phyloP scores from a whole-genome alignment of 2,329 filamentous ascomycete genomes.

The Endoconidiophora polonica region DNA sequence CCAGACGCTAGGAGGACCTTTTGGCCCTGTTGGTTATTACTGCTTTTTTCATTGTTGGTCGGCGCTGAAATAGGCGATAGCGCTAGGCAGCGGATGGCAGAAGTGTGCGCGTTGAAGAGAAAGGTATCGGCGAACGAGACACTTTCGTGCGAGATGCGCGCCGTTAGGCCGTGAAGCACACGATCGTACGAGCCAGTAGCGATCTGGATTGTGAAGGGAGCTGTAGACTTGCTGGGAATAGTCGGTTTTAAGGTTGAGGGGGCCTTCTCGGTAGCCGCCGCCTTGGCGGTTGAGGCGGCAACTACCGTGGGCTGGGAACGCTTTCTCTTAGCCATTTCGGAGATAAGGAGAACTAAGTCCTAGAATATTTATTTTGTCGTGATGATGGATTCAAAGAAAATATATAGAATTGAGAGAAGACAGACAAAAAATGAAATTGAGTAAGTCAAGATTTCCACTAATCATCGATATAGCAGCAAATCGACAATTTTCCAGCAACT shows the following conservation, averaged over 20 bases:
- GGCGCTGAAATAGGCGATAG: conserved; percentile 59
- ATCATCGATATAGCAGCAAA: background rate
- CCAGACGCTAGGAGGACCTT: conserved; percentile 84
- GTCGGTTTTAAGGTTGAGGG: background rate
- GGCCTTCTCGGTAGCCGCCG: conserved; percentile 19
- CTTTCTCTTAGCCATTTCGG: conserved; percentile 33
- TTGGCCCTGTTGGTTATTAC: conserved; percentile 34
- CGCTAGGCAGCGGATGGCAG: conserved; percentile 76
- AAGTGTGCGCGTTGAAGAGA: conserved; percentile 84
- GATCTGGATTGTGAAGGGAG: conserved; percentile 57
- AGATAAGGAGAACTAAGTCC: background rate
- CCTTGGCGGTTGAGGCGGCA: conserved; percentile 16
- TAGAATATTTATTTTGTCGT: no score
- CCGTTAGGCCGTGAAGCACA: conserved; percentile 76
- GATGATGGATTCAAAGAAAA: background rate
- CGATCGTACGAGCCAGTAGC: conserved; percentile 89
- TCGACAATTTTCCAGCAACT: background rate
- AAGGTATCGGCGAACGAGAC: conserved; percentile 79
- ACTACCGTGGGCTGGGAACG: conserved; percentile 22
- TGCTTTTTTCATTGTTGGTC: conserved; percentile 23
- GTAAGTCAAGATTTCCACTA: background rate
- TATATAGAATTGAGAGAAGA: background rate
- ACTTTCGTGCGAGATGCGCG: conserved; percentile 35
- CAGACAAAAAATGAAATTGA: conserved; percentile 5
- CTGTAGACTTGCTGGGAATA: conserved; percentile 14